phyloP scores from a whole-genome alignment of 75 land plant species.

The Ceratopteris richardii region DNA sequence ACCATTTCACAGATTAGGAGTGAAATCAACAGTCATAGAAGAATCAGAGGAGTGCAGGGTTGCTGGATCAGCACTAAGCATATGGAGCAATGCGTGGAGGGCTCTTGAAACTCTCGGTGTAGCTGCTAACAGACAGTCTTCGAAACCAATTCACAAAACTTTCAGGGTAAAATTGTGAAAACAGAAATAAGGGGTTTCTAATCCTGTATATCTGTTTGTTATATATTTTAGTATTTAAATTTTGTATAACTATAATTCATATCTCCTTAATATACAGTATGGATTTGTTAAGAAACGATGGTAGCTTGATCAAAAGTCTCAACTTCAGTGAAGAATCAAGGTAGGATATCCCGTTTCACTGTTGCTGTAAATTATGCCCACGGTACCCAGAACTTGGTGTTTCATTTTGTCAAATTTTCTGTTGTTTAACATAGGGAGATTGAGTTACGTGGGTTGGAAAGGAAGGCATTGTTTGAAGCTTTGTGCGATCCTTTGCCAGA shows the following conservation, averaged over 20 bases:
- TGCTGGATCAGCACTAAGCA: conserved; percentile 24
- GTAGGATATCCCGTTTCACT: background rate
- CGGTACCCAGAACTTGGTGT: background rate
- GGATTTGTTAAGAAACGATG: background rate
- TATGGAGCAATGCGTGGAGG: conserved; percentile 50
- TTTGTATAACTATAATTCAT: background rate
- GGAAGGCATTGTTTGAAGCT: conserved; percentile 55
- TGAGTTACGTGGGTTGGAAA: conserved; percentile 65
- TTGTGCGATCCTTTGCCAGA: conserved; percentile 52
- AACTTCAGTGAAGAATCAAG: background rate
- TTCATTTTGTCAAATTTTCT: background rate
- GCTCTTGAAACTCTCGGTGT: conserved; percentile 49
- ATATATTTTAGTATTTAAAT: background rate
- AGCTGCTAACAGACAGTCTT: conserved; percentile 29
- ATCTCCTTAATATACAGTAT: background rate
- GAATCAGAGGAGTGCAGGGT: conserved; percentile 28
- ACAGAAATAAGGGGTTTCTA: background rate
- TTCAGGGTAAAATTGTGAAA: background rate
- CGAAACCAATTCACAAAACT: conserved; percentile 5
- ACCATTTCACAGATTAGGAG: background rate
- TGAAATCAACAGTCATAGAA: conserved; percentile 35
- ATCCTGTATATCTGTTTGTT: background rate
- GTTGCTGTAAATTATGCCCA: background rate
- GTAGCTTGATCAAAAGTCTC: background rate
- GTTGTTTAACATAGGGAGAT: background rate